Evolutionary conservation across 441 rosid species (phyloP), one percentile per base, ranked within the genome.

Genomic region (Gossypium laxum): DNA sequence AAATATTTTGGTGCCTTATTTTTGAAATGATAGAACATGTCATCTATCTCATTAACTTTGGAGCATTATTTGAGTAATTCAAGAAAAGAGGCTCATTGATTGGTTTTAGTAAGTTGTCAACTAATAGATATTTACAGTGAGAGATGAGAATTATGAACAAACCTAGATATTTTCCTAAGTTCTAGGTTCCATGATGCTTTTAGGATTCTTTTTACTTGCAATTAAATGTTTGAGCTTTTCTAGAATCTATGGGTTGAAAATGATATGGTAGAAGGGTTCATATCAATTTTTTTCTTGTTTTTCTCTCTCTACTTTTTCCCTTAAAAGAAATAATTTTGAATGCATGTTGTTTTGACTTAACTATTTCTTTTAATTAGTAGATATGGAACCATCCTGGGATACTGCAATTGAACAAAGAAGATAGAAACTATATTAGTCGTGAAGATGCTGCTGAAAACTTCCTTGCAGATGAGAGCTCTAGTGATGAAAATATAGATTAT

Each of bases 321-420:
- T 34, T 47, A 8, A 48, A 51, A 26, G 15, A 67, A 24, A 4
- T 17, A 28, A 15, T 50, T 50, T 67, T 15, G 10, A 47, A 28
- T 51, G 4, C 59, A 10, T 67, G 17, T 28, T 26, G 38, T 66
- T 45, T 50, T 51, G 71, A 67, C 45, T 4, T 19, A 50, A 17
- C 8, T 67, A 51, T 51, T 17, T 67, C 26, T 80, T 74, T 66
- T 79, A 32, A 56, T 62, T 85, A 66, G 78, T 82, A 96, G 99
- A 92, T 96, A 80, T 89, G 96, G 91, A 96, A 96, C 82, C 99
- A 96, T 87, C 99, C 99, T 76, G 97, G 98, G 72, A 96, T 96
- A 80, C 81, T 92, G 80, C 98, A 92, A 82, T 76, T 96, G 87
- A 92, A 83, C 75, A 95, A 94, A 75, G 98, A 91, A 83, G 91